These are phyloP conservation scores for Pseudogymnoascus sp. DNA, from an alignment of 2,329 filamentous ascomycete genomes.

Conservation along the genomic window DNA sequence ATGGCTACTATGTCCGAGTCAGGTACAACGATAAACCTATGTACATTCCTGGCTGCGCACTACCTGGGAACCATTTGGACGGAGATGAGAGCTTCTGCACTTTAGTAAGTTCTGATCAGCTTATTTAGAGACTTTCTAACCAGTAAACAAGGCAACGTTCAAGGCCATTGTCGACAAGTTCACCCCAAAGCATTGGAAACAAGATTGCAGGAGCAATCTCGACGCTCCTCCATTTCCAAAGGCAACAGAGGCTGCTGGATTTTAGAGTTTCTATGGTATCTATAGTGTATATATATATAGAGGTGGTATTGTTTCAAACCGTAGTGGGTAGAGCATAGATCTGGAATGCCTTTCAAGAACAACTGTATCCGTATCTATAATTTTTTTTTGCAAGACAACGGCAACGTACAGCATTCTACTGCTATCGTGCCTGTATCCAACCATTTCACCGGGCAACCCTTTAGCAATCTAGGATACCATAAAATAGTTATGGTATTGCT, in stretches of 20 bases:
- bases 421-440: neutral
- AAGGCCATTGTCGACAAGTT: slow-evolving; percentile 88
- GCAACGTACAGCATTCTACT: neutral
- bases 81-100: slow-evolving; percentile 90
- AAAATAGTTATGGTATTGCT: neutral
- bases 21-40: slow-evolving; percentile 86
- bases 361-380: neutral
- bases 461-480: neutral
- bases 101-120: slow-evolving; percentile 48
- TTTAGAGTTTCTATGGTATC: slow-evolving; percentile 15
- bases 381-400: neutral
- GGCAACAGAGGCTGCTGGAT: slow-evolving; percentile 27
- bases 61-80: slow-evolving; percentile 71
- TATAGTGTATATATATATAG: neutral
- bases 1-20: slow-evolving; percentile 79
- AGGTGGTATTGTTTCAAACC: neutral
- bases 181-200: slow-evolving; percentile 73
- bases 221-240: slow-evolving; percentile 32
- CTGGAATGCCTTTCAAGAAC: neutral
- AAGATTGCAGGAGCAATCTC: slow-evolving; percentile 52
- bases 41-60: slow-evolving; percentile 72
- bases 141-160: slow-evolving; percentile 62
- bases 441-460: neutral
- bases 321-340: neutral
- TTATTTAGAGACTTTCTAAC: neutral